Conservation (phyloP, 148 eudicot species). For the Fagopyrum esculentum region DNA sequence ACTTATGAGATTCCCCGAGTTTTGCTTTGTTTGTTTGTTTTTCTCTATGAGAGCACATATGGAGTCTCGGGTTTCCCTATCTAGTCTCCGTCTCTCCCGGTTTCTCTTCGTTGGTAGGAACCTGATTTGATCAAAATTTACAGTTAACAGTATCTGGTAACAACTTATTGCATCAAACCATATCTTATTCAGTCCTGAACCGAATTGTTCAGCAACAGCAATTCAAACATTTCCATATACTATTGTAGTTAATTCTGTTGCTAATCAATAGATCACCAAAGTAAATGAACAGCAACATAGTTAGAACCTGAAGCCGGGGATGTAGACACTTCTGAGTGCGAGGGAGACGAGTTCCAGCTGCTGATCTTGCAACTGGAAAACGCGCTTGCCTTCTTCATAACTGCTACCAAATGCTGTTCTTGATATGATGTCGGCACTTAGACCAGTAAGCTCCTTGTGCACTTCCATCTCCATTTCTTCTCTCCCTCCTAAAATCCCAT, state of each 20-base stretch:
- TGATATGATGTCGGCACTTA: conserved; percentile 67
- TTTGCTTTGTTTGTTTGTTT: conserved; percentile 22
- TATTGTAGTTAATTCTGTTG: too few relatives aligned
- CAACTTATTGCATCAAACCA: too few relatives aligned
- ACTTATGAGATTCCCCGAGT: conserved; percentile 34
- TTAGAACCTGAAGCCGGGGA: conserved; percentile 67
- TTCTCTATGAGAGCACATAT: conserved; percentile 35
- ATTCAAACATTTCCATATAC: too few relatives aligned
- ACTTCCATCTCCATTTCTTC: conserved; percentile 65
- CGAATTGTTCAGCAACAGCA: too few relatives aligned
- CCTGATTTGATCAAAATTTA: too few relatives aligned
- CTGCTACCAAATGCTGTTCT: conserved; percentile 89
- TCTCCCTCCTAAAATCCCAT: conserved; percentile 26
- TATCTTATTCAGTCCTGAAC: too few relatives aligned
- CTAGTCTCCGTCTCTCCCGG: conserved; percentile 53
- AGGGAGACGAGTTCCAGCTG: conserved; percentile 45
- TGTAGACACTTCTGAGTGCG: conserved; percentile 58
- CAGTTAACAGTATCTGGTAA: too few relatives aligned
- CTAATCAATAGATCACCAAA: too few relatives aligned
- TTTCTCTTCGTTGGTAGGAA: conserved; percentile 66
- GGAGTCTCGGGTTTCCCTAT: conserved; percentile 57
- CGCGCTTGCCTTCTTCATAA: conserved; percentile 56
- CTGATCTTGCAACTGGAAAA: conserved; percentile 61
- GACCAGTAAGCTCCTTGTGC: conserved; percentile 48
- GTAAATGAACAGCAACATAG: too few relatives aligned